Evolutionary conservation across 768 basidiomycete species (phyloP).

Genomic region (Mycena venus): DNA sequence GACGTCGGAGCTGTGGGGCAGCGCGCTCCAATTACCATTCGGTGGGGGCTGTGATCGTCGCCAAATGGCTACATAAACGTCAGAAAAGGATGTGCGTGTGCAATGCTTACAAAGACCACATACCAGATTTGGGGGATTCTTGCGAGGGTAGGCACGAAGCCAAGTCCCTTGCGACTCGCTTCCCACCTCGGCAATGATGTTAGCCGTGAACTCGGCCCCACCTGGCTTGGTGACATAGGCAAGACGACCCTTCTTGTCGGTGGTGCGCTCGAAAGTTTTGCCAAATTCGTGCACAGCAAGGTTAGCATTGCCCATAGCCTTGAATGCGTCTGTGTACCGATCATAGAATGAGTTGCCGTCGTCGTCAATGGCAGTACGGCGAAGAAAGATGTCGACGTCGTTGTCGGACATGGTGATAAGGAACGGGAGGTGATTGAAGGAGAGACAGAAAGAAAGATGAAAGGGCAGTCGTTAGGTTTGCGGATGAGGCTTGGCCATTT

Average conservation of each 20-base stretch:
- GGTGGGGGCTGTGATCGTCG: too few species aligned
- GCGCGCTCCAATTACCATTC: too few species aligned
- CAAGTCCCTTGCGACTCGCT: background rate
- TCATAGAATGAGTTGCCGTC: background rate
- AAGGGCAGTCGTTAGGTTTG: background rate
- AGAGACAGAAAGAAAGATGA: background rate
- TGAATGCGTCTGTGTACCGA: background rate
- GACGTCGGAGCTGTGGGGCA: too few species aligned
- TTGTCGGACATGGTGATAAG: background rate
- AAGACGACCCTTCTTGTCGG: background rate
- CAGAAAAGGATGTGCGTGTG: too few species aligned
- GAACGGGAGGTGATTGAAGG: background rate
- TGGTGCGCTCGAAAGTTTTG: background rate
- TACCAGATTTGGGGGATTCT: background rate
- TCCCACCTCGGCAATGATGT: slow-evolving; percentile 3
- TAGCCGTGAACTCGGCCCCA: background rate
- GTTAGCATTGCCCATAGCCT: background rate
- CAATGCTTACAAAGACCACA: too few species aligned
- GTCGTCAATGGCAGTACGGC: background rate
- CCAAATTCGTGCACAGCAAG: background rate
- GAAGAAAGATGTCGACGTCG: background rate
- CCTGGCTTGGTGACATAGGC: background rate
- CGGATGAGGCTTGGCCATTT: background rate
- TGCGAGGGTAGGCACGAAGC: background rate
- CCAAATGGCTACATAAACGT: too few species aligned